Evolutionary conservation across 2,329 filamentous ascomycete genomes (phyloP).

Genomic region (Botrytis squamosa): DNA sequence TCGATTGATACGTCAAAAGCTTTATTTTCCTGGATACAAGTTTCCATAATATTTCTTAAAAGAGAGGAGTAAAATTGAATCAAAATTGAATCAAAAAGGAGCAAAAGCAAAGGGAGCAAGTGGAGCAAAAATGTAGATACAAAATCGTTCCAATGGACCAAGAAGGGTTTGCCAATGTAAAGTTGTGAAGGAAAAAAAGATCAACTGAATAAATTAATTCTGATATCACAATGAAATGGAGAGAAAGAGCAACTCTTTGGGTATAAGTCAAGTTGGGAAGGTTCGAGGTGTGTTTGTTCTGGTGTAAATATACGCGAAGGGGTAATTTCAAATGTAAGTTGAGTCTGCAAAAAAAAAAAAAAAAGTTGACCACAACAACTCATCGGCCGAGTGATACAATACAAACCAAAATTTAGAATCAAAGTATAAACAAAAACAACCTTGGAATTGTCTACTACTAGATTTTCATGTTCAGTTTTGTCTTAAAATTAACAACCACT

Average conservation of each 20-base stretch:
- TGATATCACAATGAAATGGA: background rate
- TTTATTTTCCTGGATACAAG: constrained; percentile 22
- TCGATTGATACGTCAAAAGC: constrained; percentile 27
- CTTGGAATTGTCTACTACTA: background rate
- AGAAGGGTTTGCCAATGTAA: constrained; percentile 33
- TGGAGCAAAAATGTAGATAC: constrained; percentile 36
- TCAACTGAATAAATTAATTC: background rate
- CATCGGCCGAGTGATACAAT: background rate
- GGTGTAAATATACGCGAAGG: background rate
- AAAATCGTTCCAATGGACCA: constrained; percentile 38
- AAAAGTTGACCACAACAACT: background rate
- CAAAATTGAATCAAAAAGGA: constrained; percentile 17
- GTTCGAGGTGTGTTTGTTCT: background rate
- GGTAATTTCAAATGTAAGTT: background rate
- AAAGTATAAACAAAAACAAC: background rate
- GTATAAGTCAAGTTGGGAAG: background rate
- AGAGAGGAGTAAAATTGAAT: background rate
- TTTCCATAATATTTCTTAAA: constrained; percentile 32
- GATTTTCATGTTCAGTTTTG: background rate
- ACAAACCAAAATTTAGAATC: background rate
- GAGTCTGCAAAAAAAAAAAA: no score
- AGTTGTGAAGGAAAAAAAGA: background rate
- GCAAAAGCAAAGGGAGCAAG: constrained; percentile 16
- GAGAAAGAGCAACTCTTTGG: background rate
- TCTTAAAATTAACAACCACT: background rate